Conservation (phyloP, 2,329 filamentous ascomycete genomes). For the Colletotrichum sp. region DNA sequence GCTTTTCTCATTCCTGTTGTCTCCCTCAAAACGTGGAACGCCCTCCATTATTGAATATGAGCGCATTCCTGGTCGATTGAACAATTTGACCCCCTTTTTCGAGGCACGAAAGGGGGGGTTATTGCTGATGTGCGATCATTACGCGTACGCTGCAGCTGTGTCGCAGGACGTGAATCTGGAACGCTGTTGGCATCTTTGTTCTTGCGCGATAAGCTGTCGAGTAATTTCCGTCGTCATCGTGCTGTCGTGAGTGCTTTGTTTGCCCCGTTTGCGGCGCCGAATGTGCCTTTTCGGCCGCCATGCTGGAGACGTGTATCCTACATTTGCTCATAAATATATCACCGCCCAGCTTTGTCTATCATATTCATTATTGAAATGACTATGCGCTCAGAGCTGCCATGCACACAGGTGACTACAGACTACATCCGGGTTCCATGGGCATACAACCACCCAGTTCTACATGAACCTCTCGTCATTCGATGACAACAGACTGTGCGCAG, state of each 20-base stretch:
- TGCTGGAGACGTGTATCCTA: neutral
- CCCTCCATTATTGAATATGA: neutral
- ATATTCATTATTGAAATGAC: rapidly evolving
- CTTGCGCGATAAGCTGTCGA: neutral
- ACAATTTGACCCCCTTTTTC: neutral
- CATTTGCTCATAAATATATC: neutral
- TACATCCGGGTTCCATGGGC: neutral
- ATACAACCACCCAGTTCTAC: neutral
- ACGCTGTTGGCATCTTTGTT: neutral
- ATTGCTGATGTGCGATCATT: neutral
- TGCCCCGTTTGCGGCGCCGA: neutral
- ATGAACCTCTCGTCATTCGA: neutral
- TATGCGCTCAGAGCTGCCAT: neutral
- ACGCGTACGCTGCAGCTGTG: neutral
- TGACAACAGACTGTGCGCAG: neutral
- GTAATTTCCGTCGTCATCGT: neutral
- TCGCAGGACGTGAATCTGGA: neutral
- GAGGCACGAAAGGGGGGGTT: neutral
- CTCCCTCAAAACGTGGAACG: neutral
- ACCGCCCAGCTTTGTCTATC: neutral
- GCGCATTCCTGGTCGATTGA: neutral
- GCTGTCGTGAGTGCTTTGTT: neutral
- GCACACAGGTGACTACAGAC: neutral
- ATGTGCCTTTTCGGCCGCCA: neutral
- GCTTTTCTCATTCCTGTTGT: neutral